phyloP scores from a whole-genome alignment of 108 stramenopile genomes.

The Cyclotella baltica region DNA sequence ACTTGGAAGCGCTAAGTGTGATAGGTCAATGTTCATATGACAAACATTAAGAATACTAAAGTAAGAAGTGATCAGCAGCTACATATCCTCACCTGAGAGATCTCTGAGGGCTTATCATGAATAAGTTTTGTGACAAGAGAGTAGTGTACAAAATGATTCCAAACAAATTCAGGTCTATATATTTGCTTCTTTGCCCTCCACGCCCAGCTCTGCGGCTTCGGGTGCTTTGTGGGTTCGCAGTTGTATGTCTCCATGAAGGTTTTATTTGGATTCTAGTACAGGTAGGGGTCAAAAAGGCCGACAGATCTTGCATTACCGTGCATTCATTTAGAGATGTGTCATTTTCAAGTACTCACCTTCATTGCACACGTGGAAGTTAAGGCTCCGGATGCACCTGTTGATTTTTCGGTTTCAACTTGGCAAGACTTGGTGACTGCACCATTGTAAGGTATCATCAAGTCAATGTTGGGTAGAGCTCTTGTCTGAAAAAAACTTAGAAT shows the following conservation, averaged over 20 bases:
- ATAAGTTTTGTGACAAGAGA: conserved; percentile 34
- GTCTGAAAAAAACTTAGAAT: conserved; percentile 63
- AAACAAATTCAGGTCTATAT: conserved; percentile 43
- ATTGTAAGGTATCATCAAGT: conserved; percentile 39
- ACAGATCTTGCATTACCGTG: not conserved
- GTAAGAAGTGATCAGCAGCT: not conserved
- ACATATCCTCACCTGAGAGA: conserved; percentile 7
- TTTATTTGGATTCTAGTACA: conserved; percentile 32
- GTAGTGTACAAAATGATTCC: conserved; percentile 52
- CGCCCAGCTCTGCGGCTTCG: conserved; percentile 40
- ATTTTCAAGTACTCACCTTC: conserved; percentile 35
- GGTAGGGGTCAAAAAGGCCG: not conserved
- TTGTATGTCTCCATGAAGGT: conserved; percentile 50
- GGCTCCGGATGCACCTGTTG: not conserved
- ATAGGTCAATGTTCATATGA: too few species aligned
- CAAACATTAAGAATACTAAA: too few species aligned
- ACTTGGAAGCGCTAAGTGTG: conserved; percentile 29
- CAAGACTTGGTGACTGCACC: conserved; percentile 18
- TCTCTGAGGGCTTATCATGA: conserved; percentile 23
- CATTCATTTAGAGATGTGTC: too few species aligned
- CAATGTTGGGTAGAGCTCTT: conserved; percentile 44
- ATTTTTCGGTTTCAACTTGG: not conserved
- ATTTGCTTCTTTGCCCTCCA: conserved; percentile 56
- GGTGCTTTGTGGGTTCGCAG: conserved; percentile 47
- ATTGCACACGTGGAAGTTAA: conserved; percentile 31